These are phyloP conservation scores for Smallanthus sonchifolius DNA, from an alignment of 129 eudicot genomes.

Conservation along the genomic window DNA sequence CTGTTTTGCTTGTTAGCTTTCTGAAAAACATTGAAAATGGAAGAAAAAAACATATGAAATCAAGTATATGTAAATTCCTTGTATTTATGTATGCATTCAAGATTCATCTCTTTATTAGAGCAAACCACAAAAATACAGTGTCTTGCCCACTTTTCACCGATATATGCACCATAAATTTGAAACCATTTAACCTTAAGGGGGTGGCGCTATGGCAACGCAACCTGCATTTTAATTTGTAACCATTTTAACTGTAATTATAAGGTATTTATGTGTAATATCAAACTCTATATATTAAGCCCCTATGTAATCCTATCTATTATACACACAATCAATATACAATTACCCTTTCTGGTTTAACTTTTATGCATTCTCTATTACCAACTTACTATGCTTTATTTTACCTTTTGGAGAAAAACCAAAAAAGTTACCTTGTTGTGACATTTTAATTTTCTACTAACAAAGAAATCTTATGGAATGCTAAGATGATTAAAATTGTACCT, in stretches of 20 bases:
- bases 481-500: slow-evolving; percentile 34
- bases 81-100: neutral
- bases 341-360: neutral
- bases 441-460: neutral
- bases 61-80: neutral
- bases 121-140: neutral
- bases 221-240: too few relatives aligned
- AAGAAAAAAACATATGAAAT: neutral
- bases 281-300: neutral
- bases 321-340: neutral
- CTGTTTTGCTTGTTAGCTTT: slow-evolving; percentile 65
- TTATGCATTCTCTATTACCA: neutral
- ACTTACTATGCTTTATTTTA: neutral
- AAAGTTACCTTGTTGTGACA: neutral
- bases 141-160: neutral
- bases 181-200: neutral
- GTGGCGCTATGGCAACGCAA: too few relatives aligned
- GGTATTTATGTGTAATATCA: neutral
- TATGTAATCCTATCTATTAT: neutral
- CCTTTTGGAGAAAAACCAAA: neutral
- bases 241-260: neutral
- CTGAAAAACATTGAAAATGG: slow-evolving; percentile 36
- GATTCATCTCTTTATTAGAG: neutral
- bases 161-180: neutral
- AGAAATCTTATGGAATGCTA: neutral